These are phyloP conservation scores for Aspergillus biplanus DNA, from an alignment of 495 filamentous ascomycete genomes.

Conservation along the genomic window DNA sequence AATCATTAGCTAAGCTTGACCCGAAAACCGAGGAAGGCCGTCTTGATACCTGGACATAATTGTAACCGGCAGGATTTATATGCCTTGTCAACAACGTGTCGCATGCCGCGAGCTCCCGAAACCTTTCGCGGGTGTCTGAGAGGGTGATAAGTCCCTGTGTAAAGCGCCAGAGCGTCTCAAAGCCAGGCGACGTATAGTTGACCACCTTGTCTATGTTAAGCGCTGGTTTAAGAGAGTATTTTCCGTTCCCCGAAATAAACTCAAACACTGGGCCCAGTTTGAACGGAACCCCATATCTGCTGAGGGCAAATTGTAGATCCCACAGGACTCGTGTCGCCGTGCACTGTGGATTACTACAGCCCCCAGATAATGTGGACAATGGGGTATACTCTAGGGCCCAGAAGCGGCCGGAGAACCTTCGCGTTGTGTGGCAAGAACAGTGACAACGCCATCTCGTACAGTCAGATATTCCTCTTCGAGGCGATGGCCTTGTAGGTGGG, in stretches of 20 bases:
- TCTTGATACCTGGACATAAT: background rate
- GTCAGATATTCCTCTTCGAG: background rate
- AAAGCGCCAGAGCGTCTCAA: conserved; percentile 5
- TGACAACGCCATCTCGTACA: conserved; percentile 3
- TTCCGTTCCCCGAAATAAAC: background rate
- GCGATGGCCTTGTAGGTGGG: background rate
- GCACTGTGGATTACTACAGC: background rate
- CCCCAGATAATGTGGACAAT: background rate
- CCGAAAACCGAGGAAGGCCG: too few species aligned
- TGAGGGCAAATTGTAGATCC: background rate
- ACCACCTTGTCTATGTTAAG: background rate
- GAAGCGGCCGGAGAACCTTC: background rate
- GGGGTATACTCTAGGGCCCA: conserved; percentile 7
- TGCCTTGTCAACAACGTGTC: background rate
- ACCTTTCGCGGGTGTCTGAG: background rate
- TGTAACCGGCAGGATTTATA: background rate
- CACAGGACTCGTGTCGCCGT: background rate
- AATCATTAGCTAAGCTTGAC: too few species aligned
- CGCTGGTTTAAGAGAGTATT: conserved; percentile 5
- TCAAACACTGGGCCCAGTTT: background rate
- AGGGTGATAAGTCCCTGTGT: background rate
- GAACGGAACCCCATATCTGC: conserved; percentile 2
- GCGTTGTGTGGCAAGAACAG: conserved; percentile 7
- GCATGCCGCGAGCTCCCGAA: background rate
- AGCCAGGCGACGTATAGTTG: conserved; percentile 2